Evolutionary conservation across 106 monocot genomes (phyloP).

Genomic region (Phalaenopsis aphrodite): DNA sequence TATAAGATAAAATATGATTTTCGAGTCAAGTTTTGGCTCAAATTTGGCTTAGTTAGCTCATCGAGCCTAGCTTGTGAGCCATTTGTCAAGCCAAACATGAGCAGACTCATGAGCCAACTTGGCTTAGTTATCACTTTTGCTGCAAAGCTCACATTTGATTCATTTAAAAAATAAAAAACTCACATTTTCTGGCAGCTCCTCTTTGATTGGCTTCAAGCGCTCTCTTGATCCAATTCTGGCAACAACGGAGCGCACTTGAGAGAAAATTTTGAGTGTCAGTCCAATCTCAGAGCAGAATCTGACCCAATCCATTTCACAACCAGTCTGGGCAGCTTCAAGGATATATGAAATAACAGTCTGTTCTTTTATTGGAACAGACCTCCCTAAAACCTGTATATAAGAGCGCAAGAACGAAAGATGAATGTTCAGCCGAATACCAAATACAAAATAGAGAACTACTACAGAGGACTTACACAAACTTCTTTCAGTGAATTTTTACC

Average conservation of each 20-base stretch:
- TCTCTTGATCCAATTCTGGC: slow-evolving; percentile 65
- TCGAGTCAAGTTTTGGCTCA: too few relatives aligned
- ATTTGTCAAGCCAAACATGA: too few relatives aligned
- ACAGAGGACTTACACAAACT: slow-evolving; percentile 56
- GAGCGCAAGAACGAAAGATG: background rate
- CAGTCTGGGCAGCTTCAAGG: slow-evolving; percentile 77
- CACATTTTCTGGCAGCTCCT: slow-evolving; percentile 78
- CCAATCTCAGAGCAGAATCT: slow-evolving; percentile 67
- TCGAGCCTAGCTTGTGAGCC: too few relatives aligned
- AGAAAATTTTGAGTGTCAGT: slow-evolving; percentile 46
- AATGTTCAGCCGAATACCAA: background rate
- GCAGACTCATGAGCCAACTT: too few relatives aligned
- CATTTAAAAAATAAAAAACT: slow-evolving; percentile 9
- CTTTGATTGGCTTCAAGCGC: slow-evolving; percentile 85
- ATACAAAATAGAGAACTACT: slow-evolving; percentile 1
- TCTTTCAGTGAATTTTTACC: slow-evolving; percentile 48
- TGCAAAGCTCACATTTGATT: too few relatives aligned
- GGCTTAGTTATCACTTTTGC: too few relatives aligned
- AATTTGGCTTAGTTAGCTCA: too few relatives aligned
- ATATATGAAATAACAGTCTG: slow-evolving; percentile 66
- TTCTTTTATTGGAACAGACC: slow-evolving; percentile 62
- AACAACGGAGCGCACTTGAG: slow-evolving; percentile 43
- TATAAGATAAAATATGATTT: too few relatives aligned
- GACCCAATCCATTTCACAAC: slow-evolving; percentile 58
- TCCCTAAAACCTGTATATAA: slow-evolving; percentile 33